Evolutionary conservation across 495 filamentous ascomycete species (phyloP), one percentile per base, ranked within the genome.

Genomic region (Penicillium malachiteum): DNA sequence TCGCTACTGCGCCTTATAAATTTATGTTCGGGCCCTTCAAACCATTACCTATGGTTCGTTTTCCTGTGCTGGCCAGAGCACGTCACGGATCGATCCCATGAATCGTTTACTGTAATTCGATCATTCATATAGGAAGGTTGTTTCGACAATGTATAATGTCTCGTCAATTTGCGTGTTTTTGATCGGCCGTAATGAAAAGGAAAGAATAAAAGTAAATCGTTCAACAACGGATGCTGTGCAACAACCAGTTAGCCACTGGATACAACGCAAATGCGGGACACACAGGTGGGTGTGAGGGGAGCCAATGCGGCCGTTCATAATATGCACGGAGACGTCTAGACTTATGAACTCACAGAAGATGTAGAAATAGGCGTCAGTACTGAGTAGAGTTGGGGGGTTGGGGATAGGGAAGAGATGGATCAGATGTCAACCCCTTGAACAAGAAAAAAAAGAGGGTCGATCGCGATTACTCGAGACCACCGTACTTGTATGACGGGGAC

Each of bases 61-160:
- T 57, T 41, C 44, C 11, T 56, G 60, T 63, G 64, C 65, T 72
- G 56, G 35, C 68, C 66, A 70, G 68, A 68, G 65, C 65, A 66
- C 67, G 47, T 50, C 55, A 56, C 54, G 48, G 48, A 50, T 45
- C 50, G 49, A 38, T 58, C 37, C 63, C 63, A 59, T 68, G 50
- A 60, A 58, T 46, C 34, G 55, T 56, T 49, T 63, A 63, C 44
- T 56, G 55, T 63, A 58, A 30, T 58, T 68, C 51, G 44, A 46
- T 56, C 63, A 68, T 67, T 44, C 42, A 17, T 21, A 21, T 30
- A 21, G 9, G 16, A 30, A 5, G 13, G 10, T 46, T 13, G 21
- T 3, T 46, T 21, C 2, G 6, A 46, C 4, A n/a, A 7, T 46
- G 31, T 31, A 32, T 46, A 7, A 33, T n/a, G 7, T 17, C 11